These are phyloP conservation scores for Lunasporangiospora selenospora DNA, from an alignment of 192 early-diverging fungal species.

Conservation along the genomic window DNA sequence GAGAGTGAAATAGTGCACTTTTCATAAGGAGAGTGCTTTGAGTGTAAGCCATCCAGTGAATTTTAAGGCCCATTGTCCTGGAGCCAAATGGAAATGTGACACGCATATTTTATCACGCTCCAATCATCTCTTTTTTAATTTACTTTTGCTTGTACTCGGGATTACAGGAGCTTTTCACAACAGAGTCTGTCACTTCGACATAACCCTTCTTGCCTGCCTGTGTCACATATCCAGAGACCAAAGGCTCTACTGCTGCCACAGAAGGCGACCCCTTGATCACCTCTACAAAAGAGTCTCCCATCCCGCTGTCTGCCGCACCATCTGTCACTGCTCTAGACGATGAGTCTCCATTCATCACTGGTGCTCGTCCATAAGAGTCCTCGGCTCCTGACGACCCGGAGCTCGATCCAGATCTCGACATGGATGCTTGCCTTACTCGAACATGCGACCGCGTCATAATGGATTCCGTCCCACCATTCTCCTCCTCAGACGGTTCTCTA, in stretches of 20 bases:
- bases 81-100: too few relatives aligned
- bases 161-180: constrained; percentile 28
- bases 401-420: constrained; percentile 15
- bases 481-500: not conserved
- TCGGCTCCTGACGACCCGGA: not conserved
- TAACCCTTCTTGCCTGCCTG: constrained; percentile 47
- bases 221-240: constrained; percentile 43
- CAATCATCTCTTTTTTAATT: not conserved
- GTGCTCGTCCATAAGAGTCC: constrained; percentile 3
- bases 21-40: too few relatives aligned
- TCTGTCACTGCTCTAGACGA: not conserved
- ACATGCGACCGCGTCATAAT: constrained; percentile 44
- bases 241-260: constrained; percentile 5
- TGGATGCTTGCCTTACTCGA: constrained; percentile 18
- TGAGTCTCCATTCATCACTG: not conserved
- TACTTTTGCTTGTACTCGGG: constrained; percentile 15
- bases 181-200: constrained; percentile 36
- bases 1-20: too few relatives aligned
- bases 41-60: too few relatives aligned
- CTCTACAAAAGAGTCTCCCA: constrained; percentile 48
- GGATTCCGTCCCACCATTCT: constrained; percentile 14
- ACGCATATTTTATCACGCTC: not conserved
- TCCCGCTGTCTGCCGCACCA: too few relatives aligned
- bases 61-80: too few relatives aligned
- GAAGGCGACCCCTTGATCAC: constrained; percentile 6